Evolutionary conservation across 2,329 filamentous ascomycete genomes (phyloP).

Genomic region (Epichloe glyceriae): DNA sequence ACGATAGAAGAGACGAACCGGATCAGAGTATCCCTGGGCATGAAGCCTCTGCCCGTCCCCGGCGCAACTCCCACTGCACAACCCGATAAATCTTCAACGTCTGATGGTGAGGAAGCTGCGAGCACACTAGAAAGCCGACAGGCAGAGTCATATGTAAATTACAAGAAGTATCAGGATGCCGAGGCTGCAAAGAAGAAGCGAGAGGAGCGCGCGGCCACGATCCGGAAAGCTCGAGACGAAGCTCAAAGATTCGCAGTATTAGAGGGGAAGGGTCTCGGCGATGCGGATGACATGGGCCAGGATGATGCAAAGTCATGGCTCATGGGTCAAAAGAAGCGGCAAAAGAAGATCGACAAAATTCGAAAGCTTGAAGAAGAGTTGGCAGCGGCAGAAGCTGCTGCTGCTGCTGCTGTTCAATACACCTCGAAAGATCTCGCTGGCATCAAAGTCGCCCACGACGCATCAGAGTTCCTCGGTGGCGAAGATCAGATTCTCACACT

Average conservation of each 20-base stretch:
- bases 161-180: slow-evolving; percentile 48
- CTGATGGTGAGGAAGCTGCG: slow-evolving; percentile 51
- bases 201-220: slow-evolving; percentile 66
- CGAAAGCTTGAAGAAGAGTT: slow-evolving; percentile 62
- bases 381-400: slow-evolving; percentile 57
- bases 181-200: slow-evolving; percentile 67
- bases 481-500: slow-evolving; percentile 85
- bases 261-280: slow-evolving; percentile 73
- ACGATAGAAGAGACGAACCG: slow-evolving; percentile 91
- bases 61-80: slow-evolving; percentile 36
- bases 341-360: slow-evolving; percentile 77
- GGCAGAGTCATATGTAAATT: slow-evolving; percentile 63
- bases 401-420: slow-evolving; percentile 54
- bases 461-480: slow-evolving; percentile 66
- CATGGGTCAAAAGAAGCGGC: slow-evolving; percentile 78
- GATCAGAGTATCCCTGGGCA: slow-evolving; percentile 74
- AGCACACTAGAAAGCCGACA: slow-evolving; percentile 77
- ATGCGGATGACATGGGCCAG: slow-evolving; percentile 51
- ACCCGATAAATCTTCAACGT: slow-evolving; percentile 33
- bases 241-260: slow-evolving; percentile 65
- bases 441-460: slow-evolving; percentile 82
- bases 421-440: slow-evolving; percentile 78
- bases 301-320: slow-evolving; percentile 79
- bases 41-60: slow-evolving; percentile 79
- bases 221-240: slow-evolving; percentile 77